Evolutionary conservation across 164 flowering plant genomes (phyloP), one percentile per base, ranked within the genome.

Genomic region (Nelumbo lutea): DNA sequence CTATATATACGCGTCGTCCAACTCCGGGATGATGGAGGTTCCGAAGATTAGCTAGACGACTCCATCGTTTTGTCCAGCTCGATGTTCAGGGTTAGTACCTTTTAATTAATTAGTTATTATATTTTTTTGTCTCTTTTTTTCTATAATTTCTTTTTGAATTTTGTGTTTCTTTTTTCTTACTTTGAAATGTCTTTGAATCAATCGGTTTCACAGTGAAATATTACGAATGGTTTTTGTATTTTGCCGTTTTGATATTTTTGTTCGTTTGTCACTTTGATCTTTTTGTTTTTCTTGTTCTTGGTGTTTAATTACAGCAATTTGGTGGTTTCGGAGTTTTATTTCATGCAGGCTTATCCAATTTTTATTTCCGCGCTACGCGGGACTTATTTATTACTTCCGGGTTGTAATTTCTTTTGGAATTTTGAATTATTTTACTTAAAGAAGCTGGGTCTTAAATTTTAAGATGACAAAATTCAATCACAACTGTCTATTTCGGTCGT

Each of bases 1-100:
- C 66, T 75, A 77, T 75, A 79, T 68, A 60, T 52, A 6, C 41
- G 68, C 47, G 15, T 42, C 68, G 59, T 58, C 70, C 11, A 52
- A 44, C 61, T 1, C 4, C 61, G 66, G 71, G 63, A 48, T 53
- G 61, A 67, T 75, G 62, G 67, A 70, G 63, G 70, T 75, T 66
- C 67, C 51, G 45, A 70, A 61, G 59, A 70, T 27, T 69, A 59
- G 14, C 64, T 46, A 67, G 70, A 52, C 27, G 62, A 53, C 53
- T 44, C 39, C n/a, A 62, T 72, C n/a, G 14, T 15, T 43, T 57
- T 45, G 68, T 75, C n/a, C 45, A 38, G 56, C 55, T 62, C 40
- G 65, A 42, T 44, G 7, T 53, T 44, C 10, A 42, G 13, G 42
- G 52, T 68, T 14, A 14, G 61, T 55, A 45, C 40, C 13, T 63